These are phyloP conservation scores for Colletotrichum sidae DNA, from an alignment of 2,329 filamentous ascomycete species.

Conservation along the genomic window DNA sequence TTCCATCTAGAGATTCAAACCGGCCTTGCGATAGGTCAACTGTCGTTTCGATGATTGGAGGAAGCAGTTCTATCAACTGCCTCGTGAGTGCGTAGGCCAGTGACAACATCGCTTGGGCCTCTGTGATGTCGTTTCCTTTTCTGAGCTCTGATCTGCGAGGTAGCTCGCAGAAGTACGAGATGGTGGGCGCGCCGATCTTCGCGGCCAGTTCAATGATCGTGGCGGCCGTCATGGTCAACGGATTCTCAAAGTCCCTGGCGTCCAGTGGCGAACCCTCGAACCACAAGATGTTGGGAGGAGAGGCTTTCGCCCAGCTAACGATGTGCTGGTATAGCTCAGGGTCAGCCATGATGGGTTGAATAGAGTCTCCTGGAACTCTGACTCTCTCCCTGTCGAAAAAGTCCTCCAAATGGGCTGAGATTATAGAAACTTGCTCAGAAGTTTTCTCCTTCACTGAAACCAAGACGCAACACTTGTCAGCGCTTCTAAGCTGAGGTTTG, in stretches of 20 bases:
- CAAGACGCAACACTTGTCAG: background rate
- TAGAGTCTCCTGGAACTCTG: rapidly evolving
- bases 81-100: conserved; percentile 28
- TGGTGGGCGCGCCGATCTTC: background rate
- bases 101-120: conserved; percentile 11
- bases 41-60: conserved; percentile 15
- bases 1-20: conserved; percentile 1
- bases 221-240: conserved; percentile 29
- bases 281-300: conserved; percentile 20
- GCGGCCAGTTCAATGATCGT: conserved; percentile 20
- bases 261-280: conserved; percentile 21
- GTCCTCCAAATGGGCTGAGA: background rate
- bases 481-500: no score
- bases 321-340: background rate
- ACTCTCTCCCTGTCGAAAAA: conserved; percentile 7
- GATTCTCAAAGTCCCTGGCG: conserved; percentile 16
- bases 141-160: background rate
- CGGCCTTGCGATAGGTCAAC: background rate
- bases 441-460: background rate
- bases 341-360: background rate
- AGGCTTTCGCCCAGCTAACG: background rate
- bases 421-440: background rate
- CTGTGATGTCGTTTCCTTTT: background rate
- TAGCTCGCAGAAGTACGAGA: conserved; percentile 40
- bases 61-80: conserved; percentile 36